These are phyloP conservation scores for Gamarada debralockiae DNA, from an alignment of 495 filamentous ascomycete genomes.

Conservation along the genomic window DNA sequence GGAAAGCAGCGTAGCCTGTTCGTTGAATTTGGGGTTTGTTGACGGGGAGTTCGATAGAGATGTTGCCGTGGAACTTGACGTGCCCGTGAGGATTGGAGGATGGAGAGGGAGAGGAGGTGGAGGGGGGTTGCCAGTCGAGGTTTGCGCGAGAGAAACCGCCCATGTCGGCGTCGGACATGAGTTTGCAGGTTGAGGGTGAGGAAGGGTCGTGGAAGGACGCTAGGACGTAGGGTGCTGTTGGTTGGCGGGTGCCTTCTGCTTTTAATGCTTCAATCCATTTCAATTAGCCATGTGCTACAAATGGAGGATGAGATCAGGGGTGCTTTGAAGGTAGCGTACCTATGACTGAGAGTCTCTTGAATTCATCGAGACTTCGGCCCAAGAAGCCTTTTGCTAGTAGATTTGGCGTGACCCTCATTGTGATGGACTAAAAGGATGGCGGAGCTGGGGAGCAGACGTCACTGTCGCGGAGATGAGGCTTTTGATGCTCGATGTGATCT, in stretches of 20 bases:
- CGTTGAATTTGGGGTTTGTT: slow-evolving; percentile 64
- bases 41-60: slow-evolving; percentile 80
- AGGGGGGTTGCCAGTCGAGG: slow-evolving; percentile 60
- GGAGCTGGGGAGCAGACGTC: too few relatives aligned
- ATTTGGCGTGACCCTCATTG: slow-evolving; percentile 20
- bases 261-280: slow-evolving; percentile 21
- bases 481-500: too few relatives aligned
- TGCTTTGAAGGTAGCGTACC: slow-evolving; percentile 10
- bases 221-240: slow-evolving; percentile 53
- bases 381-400: slow-evolving; percentile 24
- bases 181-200: slow-evolving; percentile 64
- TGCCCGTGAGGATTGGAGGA: slow-evolving; percentile 37
- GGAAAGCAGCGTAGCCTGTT: slow-evolving; percentile 86
- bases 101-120: slow-evolving; percentile 29
- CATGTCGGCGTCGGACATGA: slow-evolving; percentile 81
- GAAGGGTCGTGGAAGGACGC: slow-evolving; percentile 62
- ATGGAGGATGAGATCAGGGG: background rate
- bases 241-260: slow-evolving; percentile 16
- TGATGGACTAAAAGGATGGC: background rate
- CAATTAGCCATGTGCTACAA: background rate
- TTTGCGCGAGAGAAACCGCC: slow-evolving; percentile 76
- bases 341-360: slow-evolving; percentile 20
- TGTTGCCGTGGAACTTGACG: slow-evolving; percentile 79
- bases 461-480: too few relatives aligned
- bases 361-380: slow-evolving; percentile 27